Percentiles rank a stretch among this genome's conserved stretches.
phyloP scores from a whole-genome alignment of 1,284 basidiomycete genomes.

The Apiotrichum akiyoshidainum region DNA sequence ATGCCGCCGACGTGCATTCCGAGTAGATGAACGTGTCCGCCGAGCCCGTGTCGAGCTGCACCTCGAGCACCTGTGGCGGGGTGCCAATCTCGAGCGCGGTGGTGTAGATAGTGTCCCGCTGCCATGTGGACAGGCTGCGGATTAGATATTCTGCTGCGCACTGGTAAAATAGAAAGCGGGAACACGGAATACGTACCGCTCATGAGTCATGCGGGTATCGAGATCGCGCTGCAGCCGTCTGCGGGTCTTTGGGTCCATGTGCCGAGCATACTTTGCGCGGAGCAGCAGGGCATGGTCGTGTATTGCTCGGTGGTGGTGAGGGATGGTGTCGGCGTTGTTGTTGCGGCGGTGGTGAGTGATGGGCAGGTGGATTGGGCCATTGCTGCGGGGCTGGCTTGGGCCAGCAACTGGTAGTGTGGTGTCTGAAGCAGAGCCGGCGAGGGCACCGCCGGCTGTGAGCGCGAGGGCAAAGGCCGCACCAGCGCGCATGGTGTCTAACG shows the following conservation, averaged over 20 bases:
- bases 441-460: too few species aligned
- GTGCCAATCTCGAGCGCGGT: conserved; percentile 45
- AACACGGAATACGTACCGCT: not conserved
- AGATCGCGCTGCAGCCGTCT: not conserved
- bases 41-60: conserved; percentile 56
- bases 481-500: not conserved
- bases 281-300: not conserved
- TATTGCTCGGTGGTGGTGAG: not conserved
- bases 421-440: not conserved
- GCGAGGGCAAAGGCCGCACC: not conserved
- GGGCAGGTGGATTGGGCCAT: not conserved
- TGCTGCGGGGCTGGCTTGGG: not conserved
- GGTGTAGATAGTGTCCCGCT: conserved; percentile 33
- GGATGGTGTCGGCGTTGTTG: not conserved
- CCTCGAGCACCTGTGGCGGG: conserved; percentile 52
- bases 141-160: not conserved
- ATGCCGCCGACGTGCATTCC: conserved; percentile 29
- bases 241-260: not conserved
- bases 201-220: not conserved
- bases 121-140: conserved; percentile 11
- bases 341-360: not conserved
- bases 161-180: not conserved
- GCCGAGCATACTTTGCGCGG: not conserved
- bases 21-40: conserved; percentile 50
- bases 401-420: not conserved